Percentiles rank a stretch among this genome's conserved stretches.
These are phyloP conservation scores for Blastocystis sp. DNA, from an alignment of 352 stramenopile species.

Conservation along the genomic window DNA sequence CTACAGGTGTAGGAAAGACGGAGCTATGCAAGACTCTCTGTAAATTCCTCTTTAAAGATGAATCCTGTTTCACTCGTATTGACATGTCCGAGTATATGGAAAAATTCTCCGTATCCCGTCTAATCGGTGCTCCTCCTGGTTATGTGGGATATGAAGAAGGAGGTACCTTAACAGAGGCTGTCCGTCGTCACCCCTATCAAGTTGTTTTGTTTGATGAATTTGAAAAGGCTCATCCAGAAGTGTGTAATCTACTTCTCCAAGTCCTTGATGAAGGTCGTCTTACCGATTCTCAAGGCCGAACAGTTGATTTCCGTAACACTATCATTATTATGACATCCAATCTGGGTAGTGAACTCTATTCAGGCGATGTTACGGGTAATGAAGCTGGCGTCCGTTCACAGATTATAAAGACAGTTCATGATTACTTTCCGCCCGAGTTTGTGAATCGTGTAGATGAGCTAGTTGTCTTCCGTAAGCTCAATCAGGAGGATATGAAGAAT, in stretches of 20 bases:
- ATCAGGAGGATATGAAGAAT: slow-evolving; percentile 81
- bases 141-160: slow-evolving; percentile 90
- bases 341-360: slow-evolving; percentile 87
- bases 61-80: slow-evolving; percentile 88
- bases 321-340: slow-evolving; percentile 97
- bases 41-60: slow-evolving; percentile 90
- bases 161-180: slow-evolving; percentile 89
- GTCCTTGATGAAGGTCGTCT: slow-evolving; percentile 85
- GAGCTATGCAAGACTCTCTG: slow-evolving; percentile 90
- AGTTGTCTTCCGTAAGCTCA: slow-evolving; percentile 92
- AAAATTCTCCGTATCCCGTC: slow-evolving; percentile 86
- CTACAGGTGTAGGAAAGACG: slow-evolving; percentile 89
- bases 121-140: slow-evolving; percentile 86
- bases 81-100: slow-evolving; percentile 97
- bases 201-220: slow-evolving; percentile 95
- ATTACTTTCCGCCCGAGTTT: slow-evolving; percentile 94
- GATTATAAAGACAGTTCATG: slow-evolving; percentile 84
- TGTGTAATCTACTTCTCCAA: slow-evolving; percentile 93
- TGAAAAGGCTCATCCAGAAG: slow-evolving; percentile 92
- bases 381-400: slow-evolving; percentile 76
- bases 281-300: slow-evolving; percentile 88
- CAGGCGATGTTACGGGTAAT: slow-evolving; percentile 72
- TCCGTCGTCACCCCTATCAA: slow-evolving; percentile 87
- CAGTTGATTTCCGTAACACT: slow-evolving; percentile 93
- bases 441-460: slow-evolving; percentile 96